These are phyloP conservation scores for Trichophyton equinum DNA, from an alignment of 2,329 filamentous ascomycete genomes.

Conservation along the genomic window DNA sequence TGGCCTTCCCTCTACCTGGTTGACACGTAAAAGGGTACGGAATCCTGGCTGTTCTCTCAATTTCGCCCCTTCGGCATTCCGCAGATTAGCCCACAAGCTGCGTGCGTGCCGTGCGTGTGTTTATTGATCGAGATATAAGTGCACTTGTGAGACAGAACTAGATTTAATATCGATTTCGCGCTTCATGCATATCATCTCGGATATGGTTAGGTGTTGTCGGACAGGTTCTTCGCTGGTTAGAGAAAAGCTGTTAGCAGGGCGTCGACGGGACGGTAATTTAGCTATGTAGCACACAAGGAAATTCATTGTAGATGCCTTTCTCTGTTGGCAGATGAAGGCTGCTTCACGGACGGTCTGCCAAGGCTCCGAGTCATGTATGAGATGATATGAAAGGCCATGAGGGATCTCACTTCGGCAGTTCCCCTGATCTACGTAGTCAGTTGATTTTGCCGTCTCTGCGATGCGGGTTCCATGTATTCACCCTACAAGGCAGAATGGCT, in stretches of 20 bases:
- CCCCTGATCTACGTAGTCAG: neutral
- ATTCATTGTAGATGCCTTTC: neutral
- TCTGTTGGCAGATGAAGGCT: neutral
- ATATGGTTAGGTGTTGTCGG: neutral
- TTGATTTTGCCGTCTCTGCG: neutral
- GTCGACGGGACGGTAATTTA: neutral
- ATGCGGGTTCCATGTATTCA: neutral
- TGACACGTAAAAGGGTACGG: neutral
- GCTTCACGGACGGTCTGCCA: neutral
- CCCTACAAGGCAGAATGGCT: neutral
- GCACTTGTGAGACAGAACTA: constrained; percentile 9
- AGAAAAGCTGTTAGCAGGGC: neutral
- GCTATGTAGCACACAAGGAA: neutral
- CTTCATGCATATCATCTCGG: constrained; percentile 6
- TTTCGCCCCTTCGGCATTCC: neutral
- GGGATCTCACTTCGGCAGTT: neutral
- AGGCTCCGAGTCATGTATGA: neutral
- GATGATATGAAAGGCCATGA: neutral
- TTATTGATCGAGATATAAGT: neutral
- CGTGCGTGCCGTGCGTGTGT: too few relatives aligned
- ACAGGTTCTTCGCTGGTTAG: neutral
- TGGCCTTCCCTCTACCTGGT: neutral
- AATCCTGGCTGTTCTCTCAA: neutral
- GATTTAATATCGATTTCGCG: constrained; percentile 6
- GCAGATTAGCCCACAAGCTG: neutral